Conservation (phyloP, 139 green algal species). For the Chlorella sp. region DNA sequence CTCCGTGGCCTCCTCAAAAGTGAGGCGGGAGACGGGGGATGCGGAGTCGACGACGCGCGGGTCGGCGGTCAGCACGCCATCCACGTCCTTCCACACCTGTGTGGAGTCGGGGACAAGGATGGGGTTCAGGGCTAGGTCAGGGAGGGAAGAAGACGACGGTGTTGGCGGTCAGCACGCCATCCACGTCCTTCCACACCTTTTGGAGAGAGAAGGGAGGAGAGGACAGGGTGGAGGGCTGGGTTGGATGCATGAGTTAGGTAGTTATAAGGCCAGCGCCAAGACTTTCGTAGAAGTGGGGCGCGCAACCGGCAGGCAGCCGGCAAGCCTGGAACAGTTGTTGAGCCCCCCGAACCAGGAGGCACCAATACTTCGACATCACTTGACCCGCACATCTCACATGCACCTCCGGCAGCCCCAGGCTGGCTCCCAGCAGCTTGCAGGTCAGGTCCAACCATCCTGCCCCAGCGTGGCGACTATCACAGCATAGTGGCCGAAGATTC, state of each 20-base stretch:
- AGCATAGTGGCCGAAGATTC: no score
- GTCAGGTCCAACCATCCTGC: no score
- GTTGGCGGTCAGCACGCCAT: constrained; percentile 96
- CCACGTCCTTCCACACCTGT: constrained; percentile 99
- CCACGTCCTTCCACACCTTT: constrained; percentile 99
- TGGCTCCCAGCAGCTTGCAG: no score
- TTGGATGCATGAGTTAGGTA: background rate
- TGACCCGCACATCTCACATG: constrained; percentile 66
- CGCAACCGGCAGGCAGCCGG: no score
- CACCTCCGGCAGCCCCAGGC: constrained; percentile 84
- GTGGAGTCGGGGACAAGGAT: background rate
- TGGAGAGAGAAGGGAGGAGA: background rate
- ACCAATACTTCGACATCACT: no score
- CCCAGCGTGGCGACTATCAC: no score
- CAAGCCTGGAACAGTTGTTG: no score
- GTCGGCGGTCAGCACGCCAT: constrained; percentile 96
- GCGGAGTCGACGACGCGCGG: constrained; percentile 85
- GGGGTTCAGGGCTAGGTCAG: background rate
- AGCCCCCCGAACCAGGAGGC: no score
- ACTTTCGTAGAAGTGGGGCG: no score
- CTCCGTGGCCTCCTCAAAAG: constrained; percentile 98
- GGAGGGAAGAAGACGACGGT: background rate
- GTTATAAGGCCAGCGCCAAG: no score
- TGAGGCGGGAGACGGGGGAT: constrained; percentile 87
- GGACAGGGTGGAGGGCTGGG: background rate